Conservation (phyloP, 2,329 filamentous ascomycete genomes). For the Falciphora oryzae region DNA sequence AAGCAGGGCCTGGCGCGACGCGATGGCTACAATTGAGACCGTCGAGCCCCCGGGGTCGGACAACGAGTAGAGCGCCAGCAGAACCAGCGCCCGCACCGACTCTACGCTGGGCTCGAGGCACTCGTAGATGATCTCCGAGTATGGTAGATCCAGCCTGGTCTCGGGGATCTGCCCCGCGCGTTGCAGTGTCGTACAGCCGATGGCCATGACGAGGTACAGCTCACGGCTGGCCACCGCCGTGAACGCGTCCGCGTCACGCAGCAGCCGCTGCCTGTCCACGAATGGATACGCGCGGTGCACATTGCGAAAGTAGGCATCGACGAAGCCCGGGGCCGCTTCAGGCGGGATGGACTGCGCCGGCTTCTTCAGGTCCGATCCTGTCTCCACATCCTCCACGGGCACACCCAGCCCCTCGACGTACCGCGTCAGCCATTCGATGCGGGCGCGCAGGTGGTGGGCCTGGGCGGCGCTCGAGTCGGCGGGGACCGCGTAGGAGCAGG, state of each 20-base stretch:
- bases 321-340: slow-evolving; percentile 19
- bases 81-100: slow-evolving; percentile 34
- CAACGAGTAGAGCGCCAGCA: slow-evolving; percentile 37
- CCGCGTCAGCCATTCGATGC: slow-evolving; percentile 34
- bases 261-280: slow-evolving; percentile 30
- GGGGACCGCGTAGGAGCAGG: slow-evolving; percentile 30
- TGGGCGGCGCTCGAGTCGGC: slow-evolving; percentile 26
- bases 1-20: slow-evolving; percentile 32
- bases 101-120: slow-evolving; percentile 31
- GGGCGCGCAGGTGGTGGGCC: slow-evolving; percentile 31
- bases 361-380: slow-evolving; percentile 25
- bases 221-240: slow-evolving; percentile 19
- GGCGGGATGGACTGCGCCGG: background rate
- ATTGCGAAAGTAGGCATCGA: slow-evolving; percentile 40
- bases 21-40: slow-evolving; percentile 34
- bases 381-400: slow-evolving; percentile 31
- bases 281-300: slow-evolving; percentile 41
- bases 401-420: slow-evolving; percentile 28
- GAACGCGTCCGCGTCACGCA: slow-evolving; percentile 27
- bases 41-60: slow-evolving; percentile 35
- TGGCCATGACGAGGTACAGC: slow-evolving; percentile 40
- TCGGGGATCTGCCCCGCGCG: slow-evolving; percentile 34
- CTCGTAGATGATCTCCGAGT: slow-evolving; percentile 34
- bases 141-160: slow-evolving; percentile 30
- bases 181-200: slow-evolving; percentile 38